Conservation (phyloP, 139 green algal species). For the Deuterostichococcus epilithicus region DNA sequence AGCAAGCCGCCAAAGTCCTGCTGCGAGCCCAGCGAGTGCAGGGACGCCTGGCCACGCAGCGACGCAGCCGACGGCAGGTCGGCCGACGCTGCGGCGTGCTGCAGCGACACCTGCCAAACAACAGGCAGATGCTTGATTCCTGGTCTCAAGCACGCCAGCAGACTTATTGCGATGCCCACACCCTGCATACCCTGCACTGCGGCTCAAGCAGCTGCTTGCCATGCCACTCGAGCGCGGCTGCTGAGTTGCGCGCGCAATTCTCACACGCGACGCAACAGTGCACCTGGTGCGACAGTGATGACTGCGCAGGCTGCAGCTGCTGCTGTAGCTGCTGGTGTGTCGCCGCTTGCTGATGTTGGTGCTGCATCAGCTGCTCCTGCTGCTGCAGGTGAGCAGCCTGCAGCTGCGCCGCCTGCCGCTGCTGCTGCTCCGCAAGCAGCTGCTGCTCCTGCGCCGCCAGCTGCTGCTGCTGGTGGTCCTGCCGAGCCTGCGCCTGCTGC, state of each 20-base stretch:
- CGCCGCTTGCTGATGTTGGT: slow-evolving; percentile 9
- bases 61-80: background rate
- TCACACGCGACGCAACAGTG: too few relatives aligned
- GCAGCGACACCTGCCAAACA: too few relatives aligned
- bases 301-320: slow-evolving; percentile 15
- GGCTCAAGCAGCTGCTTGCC: too few relatives aligned
- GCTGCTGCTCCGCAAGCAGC: background rate
- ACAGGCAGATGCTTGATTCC: too few relatives aligned
- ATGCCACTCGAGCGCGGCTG: too few relatives aligned
- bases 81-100: too few relatives aligned
- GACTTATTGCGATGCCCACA: too few relatives aligned
- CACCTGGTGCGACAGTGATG: too few relatives aligned
- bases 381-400: background rate
- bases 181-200: too few relatives aligned
- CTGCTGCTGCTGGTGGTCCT: background rate
- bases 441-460: background rate
- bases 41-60: background rate
- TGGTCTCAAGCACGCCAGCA: too few relatives aligned
- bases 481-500: background rate
- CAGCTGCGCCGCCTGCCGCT: background rate
- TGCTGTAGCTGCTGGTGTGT: slow-evolving; percentile 9
- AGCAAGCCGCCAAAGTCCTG: background rate
- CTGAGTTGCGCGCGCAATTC: too few relatives aligned
- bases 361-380: background rate
- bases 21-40: background rate